Conservation (phyloP, 139 green algal species). For the Coelastrella sp. region DNA sequence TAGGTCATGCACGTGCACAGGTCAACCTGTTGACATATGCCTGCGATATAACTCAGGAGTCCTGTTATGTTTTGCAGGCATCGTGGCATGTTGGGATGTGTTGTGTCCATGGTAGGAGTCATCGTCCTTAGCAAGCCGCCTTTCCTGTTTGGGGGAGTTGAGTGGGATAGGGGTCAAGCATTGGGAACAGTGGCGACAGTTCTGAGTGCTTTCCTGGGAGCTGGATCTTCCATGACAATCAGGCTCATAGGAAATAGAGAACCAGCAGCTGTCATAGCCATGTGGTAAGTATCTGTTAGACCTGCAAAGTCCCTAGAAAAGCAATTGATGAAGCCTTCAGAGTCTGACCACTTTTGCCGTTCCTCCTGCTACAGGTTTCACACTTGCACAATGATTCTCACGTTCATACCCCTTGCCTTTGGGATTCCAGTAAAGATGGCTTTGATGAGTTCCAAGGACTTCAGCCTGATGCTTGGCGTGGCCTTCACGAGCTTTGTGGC, state of each 20-base stretch:
- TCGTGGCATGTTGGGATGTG: not conserved
- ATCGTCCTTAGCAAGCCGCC: not conserved
- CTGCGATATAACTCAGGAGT: no score
- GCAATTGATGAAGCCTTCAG: not conserved
- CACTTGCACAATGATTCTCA: constrained; percentile 27
- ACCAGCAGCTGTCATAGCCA: constrained; percentile 29
- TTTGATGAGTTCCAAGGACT: not conserved
- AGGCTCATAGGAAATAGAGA: constrained; percentile 12
- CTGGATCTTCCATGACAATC: constrained; percentile 23
- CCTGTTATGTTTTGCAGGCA: constrained; percentile 14
- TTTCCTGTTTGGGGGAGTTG: constrained; percentile 39
- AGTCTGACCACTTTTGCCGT: not conserved
- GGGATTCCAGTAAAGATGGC: constrained; percentile 5
- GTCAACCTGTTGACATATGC: no score
- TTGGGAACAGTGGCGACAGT: not conserved
- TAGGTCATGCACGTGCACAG: no score
- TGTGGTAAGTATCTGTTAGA: constrained; percentile 10
- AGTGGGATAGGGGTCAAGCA: not conserved
- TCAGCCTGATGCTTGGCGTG: constrained; percentile 6
- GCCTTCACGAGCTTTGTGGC: constrained; percentile 25
- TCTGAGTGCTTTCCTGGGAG: not conserved
- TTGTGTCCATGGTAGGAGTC: constrained; percentile 4
- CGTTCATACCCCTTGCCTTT: not conserved
- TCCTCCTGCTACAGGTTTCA: constrained; percentile 29
- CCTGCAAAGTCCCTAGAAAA: no score